phyloP scores from a whole-genome alignment of 1,139 yeast genomes.

The Candida gigantensis region DNA sequence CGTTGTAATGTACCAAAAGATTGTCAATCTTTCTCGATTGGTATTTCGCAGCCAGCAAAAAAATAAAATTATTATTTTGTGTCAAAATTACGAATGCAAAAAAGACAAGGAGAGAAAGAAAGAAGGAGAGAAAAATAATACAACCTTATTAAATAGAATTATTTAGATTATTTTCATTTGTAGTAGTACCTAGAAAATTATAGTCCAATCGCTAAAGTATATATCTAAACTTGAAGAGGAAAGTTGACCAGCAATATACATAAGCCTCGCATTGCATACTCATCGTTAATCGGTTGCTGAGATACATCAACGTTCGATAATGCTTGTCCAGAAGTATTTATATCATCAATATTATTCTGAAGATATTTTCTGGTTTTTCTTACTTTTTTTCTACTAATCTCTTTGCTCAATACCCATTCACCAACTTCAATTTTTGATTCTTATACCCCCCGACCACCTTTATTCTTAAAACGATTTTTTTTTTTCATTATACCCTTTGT shows the following conservation, averaged over 20 bases:
- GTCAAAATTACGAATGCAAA: constrained; percentile 14
- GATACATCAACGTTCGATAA: neutral
- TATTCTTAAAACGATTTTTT: constrained; percentile 12
- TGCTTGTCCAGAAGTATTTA: neutral
- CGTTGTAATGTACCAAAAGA: neutral
- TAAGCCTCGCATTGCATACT: neutral
- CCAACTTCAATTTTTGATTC: too few species aligned
- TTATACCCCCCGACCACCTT: too few species aligned
- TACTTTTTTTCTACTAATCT: neutral
- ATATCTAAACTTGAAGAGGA: neutral
- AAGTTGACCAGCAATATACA: neutral
- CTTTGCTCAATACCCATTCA: constrained; percentile 3
- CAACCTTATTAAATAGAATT: too few species aligned
- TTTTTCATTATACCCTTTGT: constrained; percentile 17
- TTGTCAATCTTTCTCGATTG: constrained; percentile 11
- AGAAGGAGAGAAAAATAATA: too few species aligned
- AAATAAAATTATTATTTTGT: constrained; percentile 8
- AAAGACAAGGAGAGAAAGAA: too few species aligned
- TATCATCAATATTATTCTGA: neutral
- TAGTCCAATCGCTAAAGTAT: neutral
- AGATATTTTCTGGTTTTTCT: neutral
- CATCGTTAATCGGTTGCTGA: neutral
- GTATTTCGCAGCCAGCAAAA: constrained; percentile 12
- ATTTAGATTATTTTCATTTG: neutral
- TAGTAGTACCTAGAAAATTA: too few species aligned